Base-by-base conservation (phyloP, 73 alveolate species). In the Blepharisma stoltei region DNA sequence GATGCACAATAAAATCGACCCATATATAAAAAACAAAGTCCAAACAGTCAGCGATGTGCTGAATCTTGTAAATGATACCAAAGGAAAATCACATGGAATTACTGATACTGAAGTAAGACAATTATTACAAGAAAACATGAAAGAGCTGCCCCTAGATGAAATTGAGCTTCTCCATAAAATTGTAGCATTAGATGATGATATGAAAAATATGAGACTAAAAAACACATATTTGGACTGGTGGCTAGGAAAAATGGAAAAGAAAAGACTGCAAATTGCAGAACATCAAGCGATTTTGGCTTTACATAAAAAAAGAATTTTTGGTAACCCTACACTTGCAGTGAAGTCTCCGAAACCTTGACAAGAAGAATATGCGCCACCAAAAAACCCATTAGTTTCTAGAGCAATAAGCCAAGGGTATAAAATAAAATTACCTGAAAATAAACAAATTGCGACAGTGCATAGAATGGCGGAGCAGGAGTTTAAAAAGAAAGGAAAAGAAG, bases 221-320 rank as follows among this genome's bases (percentile, higher is more conserved):
- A 60, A 25, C 23, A 38, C 73, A 14, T 60, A 60, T 60, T 60
- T 60, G 2, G 73, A 60, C 2, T 60, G 73, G 73, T 60, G 73
- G 73, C 37, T 60, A 2, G 18, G 23, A 20, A 60, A 60, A 25
- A n/a, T 60, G 11, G 73, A 60, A 60, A 60, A 60, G 23, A 60
- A 25, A 60, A n/a, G 23, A 14, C 18, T 60, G 18, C 46, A 60
- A 9, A 14, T 20, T 25, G 73, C 73, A 14, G 73, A 60, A 5
- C 73, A 60, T 60, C 11, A 25, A 20, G 73, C 73, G 3, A 60
- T 60, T 20, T 25, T 60, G 11, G 46, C 73, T 60, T 60, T 60
- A 25, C 73, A 60, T 60, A 60, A 60, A 60, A 60, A 60, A 14
- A 60, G 73, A 38, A 25, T 60, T 60, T 60, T 60, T 60, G 23